Base-by-base conservation (phyloP, 2,329 filamentous ascomycete species). In the Stachybotrys chartarum region DNA sequence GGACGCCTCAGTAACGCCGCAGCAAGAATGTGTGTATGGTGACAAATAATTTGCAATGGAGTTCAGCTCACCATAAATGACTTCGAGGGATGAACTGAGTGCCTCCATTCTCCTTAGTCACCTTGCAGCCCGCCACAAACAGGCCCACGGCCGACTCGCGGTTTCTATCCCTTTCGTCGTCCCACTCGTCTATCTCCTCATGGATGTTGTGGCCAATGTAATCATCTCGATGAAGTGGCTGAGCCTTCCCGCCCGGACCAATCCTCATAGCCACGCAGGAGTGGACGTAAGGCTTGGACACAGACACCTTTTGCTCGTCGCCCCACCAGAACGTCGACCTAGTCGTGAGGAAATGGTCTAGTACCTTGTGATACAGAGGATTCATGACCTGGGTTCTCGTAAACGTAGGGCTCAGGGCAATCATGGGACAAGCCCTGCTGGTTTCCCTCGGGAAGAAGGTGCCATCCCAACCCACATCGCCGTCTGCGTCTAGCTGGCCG, bases 301-400 rank as follows among this genome's bases (percentile, higher is more conserved):
- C 47, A 6, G 56, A 58, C 8, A 57, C 58, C 6, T 60, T 60
- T 7, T 52, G 35, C 16, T 59, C 56, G 14, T 56, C 32, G 10
- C 59, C 59, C 58, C 59, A 60, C 59, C 59, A 60, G 17, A 59
- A 60, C 58, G 56, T 55, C 5, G 49, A 56, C 3, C 58, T 48
- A 0, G 58, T 60, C n/a, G 56, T 59, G 16, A 60, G 54, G 30
- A 60, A 60, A 51, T 60, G 58, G 47, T 60, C 48, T 31, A 55
- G 45, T 3, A 60, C 54, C 7, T 54, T 54, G 7, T 60, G 58
- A 7, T 54, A 59, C 17, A 60, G 30, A 1, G 56, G 53, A 44
- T 60, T 58, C 59, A 59, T 60, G 5, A 60, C 53, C 47, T 59
- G 59, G 3, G 53, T 51, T 17, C 54, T 51, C 10, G 58, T 54